Conservation (phyloP, 1,284 basidiomycete species). For the Singerocomus inundabilis region DNA sequence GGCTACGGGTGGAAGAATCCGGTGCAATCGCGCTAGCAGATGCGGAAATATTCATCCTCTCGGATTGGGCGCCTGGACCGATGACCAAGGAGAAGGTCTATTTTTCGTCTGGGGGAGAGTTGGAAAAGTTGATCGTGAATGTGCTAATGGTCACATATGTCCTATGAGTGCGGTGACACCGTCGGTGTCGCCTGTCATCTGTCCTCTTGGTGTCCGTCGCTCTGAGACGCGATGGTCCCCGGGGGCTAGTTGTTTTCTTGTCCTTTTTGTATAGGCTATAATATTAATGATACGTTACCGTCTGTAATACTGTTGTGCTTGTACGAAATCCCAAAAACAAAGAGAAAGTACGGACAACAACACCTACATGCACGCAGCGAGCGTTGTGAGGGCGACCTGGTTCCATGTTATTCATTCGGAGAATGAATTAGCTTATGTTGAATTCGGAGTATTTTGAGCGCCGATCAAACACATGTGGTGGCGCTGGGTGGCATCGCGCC, state of each 20-base stretch:
- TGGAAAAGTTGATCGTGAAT: constrained; percentile 74
- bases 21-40: constrained; percentile 63
- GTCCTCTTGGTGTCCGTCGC: background rate
- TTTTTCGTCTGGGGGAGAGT: constrained; percentile 60
- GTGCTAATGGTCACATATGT: constrained; percentile 67
- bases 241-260: background rate
- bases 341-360: background rate
- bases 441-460: background rate
- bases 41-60: constrained; percentile 61
- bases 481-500: too few species aligned
- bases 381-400: background rate
- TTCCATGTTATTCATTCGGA: constrained; percentile 2
- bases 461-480: too few species aligned
- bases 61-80: constrained; percentile 49
- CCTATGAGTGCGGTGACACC: constrained; percentile 22
- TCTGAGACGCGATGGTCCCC: background rate
- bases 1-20: constrained; percentile 59
- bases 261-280: background rate
- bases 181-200: too few species aligned
- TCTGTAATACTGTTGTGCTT: constrained; percentile 9
- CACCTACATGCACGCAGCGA: background rate
- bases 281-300: constrained; percentile 11
- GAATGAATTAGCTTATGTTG: background rate
- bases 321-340: constrained; percentile 12
- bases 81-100: constrained; percentile 68